These are phyloP conservation scores for Apiotrichum mycotoxinovorans DNA, from an alignment of 1,284 basidiomycete species.

Conservation along the genomic window DNA sequence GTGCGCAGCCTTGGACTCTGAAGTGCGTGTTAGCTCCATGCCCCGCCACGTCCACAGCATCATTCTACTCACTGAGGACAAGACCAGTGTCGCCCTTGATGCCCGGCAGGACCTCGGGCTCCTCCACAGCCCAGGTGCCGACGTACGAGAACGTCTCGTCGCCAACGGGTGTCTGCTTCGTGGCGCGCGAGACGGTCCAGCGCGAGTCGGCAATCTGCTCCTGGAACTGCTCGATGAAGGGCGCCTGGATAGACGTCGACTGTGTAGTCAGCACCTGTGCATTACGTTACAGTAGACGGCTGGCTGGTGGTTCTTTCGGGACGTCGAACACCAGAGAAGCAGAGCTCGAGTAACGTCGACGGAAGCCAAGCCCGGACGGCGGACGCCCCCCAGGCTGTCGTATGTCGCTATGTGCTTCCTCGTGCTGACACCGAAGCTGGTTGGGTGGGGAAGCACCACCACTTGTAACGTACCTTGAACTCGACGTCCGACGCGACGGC, in stretches of 20 bases:
- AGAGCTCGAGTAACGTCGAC: too few relatives aligned
- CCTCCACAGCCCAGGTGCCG: conserved; percentile 95
- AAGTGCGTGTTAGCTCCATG: conserved; percentile 12
- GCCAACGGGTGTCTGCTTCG: conserved; percentile 91
- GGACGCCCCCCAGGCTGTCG: too few relatives aligned
- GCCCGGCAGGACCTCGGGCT: conserved; percentile 65
- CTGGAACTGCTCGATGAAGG: conserved; percentile 97
- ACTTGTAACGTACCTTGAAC: conserved; percentile 46
- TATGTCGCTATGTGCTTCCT: too few relatives aligned
- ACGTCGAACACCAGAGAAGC: background rate
- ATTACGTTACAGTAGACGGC: too few relatives aligned
- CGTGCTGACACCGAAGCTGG: too few relatives aligned
- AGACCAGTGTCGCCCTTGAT: conserved; percentile 81
- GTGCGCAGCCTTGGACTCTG: conserved; percentile 53
- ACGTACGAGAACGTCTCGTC: conserved; percentile 94
- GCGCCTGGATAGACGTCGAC: conserved; percentile 79
- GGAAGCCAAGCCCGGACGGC: too few relatives aligned
- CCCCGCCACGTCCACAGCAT: background rate
- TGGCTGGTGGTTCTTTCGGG: too few relatives aligned
- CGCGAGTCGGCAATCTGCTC: conserved; percentile 66
- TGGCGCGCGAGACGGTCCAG: conserved; percentile 95
- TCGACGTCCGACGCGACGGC: conserved; percentile 33
- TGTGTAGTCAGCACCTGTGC: conserved; percentile 45
- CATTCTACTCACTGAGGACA: conserved; percentile 61
- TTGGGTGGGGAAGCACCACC: too few relatives aligned